Conservation (phyloP, 208 protist genomes). For the Tetramitus jugosus region DNA sequence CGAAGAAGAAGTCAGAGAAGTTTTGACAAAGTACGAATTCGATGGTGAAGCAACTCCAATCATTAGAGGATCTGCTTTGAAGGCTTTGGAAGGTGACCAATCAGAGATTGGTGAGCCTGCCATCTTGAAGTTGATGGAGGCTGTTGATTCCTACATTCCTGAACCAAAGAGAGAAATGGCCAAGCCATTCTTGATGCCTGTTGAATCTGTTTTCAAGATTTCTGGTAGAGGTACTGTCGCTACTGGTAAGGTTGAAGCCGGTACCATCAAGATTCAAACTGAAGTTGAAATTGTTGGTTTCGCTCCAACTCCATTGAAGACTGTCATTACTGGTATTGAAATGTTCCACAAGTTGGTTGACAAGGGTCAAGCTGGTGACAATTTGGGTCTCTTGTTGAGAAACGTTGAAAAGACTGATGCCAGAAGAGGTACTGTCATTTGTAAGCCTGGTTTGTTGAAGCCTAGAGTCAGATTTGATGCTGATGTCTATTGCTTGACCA, state of each 20-base stretch:
- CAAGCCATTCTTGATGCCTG: constrained; percentile 94
- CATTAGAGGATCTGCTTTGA: constrained; percentile 84
- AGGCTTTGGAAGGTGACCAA: constrained; percentile 85
- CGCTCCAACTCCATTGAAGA: constrained; percentile 63
- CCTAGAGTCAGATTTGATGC: constrained; percentile 84
- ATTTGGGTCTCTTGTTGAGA: constrained; percentile 86
- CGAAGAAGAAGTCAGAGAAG: constrained; percentile 92
- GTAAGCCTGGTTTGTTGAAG: constrained; percentile 76
- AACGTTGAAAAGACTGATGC: constrained; percentile 91
- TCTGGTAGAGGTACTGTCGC: constrained; percentile 87
- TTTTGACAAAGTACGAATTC: constrained; percentile 83
- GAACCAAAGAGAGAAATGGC: constrained; percentile 82
- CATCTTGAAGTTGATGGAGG: constrained; percentile 81
- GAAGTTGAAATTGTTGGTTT: constrained; percentile 92
- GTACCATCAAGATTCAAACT: constrained; percentile 81
- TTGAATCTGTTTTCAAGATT: constrained; percentile 86
- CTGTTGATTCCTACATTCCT: constrained; percentile 83
- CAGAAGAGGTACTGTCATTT: constrained; percentile 84
- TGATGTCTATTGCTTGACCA: constrained; percentile 88
- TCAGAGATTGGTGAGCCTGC: constrained; percentile 57
- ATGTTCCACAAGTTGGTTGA: constrained; percentile 93
- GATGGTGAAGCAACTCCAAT: constrained; percentile 75
- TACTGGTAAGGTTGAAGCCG: constrained; percentile 85
- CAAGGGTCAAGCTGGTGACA: constrained; percentile 90
- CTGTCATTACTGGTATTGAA: constrained; percentile 83